phyloP scores from a whole-genome alignment of 306 rosid species.

The Astragalus glycyphyllos region DNA sequence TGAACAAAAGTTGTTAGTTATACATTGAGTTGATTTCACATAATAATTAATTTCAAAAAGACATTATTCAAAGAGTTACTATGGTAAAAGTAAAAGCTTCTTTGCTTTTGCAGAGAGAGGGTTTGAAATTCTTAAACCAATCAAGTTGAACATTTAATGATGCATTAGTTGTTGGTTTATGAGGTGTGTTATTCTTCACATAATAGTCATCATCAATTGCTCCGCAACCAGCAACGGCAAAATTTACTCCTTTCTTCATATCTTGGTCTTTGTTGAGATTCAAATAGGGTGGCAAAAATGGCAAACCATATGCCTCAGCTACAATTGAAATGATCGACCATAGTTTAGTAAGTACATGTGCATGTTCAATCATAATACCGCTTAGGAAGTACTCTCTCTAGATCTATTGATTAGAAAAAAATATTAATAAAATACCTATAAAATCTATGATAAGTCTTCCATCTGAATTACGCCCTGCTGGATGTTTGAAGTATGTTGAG shows the following conservation, averaged over 20 bases:
- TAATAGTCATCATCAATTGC: conserved; percentile 49
- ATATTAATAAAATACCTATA: conserved; percentile 40
- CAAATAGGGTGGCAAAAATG: too few species aligned
- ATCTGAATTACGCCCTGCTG: conserved; percentile 47
- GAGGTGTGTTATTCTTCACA: too few species aligned
- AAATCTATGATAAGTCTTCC: conserved; percentile 60
- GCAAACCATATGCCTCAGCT: too few species aligned
- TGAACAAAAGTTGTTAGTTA: background rate
- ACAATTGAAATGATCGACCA: background rate
- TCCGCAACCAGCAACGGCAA: conserved; percentile 49
- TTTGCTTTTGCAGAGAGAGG: background rate
- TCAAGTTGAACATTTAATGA: conserved; percentile 23
- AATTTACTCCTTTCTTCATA: conserved; percentile 13
- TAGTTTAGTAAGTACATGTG: too few species aligned
- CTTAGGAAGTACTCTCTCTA: too few species aligned
- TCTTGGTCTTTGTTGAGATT: too few species aligned
- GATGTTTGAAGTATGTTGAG: conserved; percentile 45
- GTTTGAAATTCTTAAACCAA: background rate
- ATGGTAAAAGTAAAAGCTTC: background rate
- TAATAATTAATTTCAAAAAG: background rate
- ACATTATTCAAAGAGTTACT: background rate
- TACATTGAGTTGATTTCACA: background rate
- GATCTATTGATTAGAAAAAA: too few species aligned
- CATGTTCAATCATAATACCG: background rate
- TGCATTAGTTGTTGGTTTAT: background rate